Base-by-base conservation (phyloP, 2,329 filamentous ascomycete species). In the Clarireedia hainanense region DNA sequence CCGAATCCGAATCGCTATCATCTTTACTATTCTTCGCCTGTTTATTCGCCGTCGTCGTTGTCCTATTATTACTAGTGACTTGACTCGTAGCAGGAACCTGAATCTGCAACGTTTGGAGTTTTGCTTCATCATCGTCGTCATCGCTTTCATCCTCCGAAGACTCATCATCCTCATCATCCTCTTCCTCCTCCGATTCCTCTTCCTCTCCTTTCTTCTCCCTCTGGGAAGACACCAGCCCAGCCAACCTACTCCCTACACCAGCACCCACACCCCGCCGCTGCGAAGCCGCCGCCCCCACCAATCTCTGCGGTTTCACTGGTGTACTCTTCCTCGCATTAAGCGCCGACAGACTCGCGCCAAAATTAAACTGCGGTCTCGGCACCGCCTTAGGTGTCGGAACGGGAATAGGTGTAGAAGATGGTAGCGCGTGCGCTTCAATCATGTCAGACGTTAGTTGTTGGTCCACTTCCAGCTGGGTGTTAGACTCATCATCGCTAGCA, bases 381-480 rank as follows among this genome's bases (percentile, higher is more conserved):
- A 50, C 56, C 27, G 60, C 60, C 1, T 57, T 62, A 36, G 63
- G 51, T 14, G 60, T 58, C 1, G 56, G 52, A 4, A 40, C 7
- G 17, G 42, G 10, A 52, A 51, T 50, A 3, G 40, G 46, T 40
- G 54, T 47, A 43, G 53, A 52, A 24, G 50, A 49, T 17, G 42
- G 20, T 12, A 26, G 45, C 24, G 48, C 46, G 52, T 53, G 7
- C 7, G 27, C 64, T 66, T 66, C 60, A 61, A 58, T 59, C 36
- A 65, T 50, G 60, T 61, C 62, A 59, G 64, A 65, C 27, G 64
- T 66, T 58, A 67, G 64, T 63, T 66, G 63, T 27, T 60, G 58
- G 49, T 64, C 62, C 56, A 67, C 53, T 57, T 66, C 63, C 34
- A 63, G 60, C 62, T 66, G 63, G 49, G 60, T 64, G 53, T 57